phyloP scores from a whole-genome alignment of 1,284 basidiomycete species.

The Caloboletus firmus region DNA sequence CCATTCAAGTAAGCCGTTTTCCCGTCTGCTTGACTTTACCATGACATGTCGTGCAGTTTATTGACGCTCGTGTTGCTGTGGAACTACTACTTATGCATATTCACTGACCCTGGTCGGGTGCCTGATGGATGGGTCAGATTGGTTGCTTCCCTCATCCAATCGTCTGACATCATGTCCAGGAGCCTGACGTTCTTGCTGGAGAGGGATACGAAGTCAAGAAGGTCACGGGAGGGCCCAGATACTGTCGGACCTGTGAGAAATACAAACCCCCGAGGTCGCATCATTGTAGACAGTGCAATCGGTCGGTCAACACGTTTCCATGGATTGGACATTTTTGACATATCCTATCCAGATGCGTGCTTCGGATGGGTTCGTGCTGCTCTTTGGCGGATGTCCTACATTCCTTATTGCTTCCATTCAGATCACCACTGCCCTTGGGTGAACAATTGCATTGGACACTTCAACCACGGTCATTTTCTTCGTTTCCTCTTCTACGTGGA shows the following conservation, averaged over 20 bases:
- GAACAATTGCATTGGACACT: slow-evolving; percentile 88
- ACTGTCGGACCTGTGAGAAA: slow-evolving; percentile 75
- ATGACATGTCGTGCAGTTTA: slow-evolving; percentile 45
- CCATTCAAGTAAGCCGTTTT: slow-evolving; percentile 81
- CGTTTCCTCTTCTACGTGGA: slow-evolving; percentile 93
- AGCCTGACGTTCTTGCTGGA: slow-evolving; percentile 65
- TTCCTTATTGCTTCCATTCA: slow-evolving; percentile 31
- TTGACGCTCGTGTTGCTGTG: slow-evolving; percentile 77
- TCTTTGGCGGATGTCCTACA: neutral
- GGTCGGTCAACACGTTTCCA: slow-evolving; percentile 43
- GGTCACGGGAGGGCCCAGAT: slow-evolving; percentile 74
- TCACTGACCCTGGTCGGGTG: slow-evolving; percentile 81
- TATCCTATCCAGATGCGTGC: slow-evolving; percentile 56
- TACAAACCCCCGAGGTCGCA: slow-evolving; percentile 81
- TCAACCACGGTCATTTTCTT: slow-evolving; percentile 88
- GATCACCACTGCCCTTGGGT: slow-evolving; percentile 94
- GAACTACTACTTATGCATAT: slow-evolving; percentile 85
- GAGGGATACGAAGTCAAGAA: slow-evolving; percentile 88
- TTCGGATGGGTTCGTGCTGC: slow-evolving; percentile 69
- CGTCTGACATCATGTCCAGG: slow-evolving; percentile 43
- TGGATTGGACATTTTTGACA: slow-evolving; percentile 12
- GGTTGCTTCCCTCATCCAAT: neutral
- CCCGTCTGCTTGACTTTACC: slow-evolving; percentile 5
- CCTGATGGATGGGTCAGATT: slow-evolving; percentile 74
- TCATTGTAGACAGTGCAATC: slow-evolving; percentile 85